A percentile compares a stretch with the other conserved stretches of the same genome.
Evolutionary conservation across 257 asterid species (phyloP).

Genomic region (Penstemon barbatus): DNA sequence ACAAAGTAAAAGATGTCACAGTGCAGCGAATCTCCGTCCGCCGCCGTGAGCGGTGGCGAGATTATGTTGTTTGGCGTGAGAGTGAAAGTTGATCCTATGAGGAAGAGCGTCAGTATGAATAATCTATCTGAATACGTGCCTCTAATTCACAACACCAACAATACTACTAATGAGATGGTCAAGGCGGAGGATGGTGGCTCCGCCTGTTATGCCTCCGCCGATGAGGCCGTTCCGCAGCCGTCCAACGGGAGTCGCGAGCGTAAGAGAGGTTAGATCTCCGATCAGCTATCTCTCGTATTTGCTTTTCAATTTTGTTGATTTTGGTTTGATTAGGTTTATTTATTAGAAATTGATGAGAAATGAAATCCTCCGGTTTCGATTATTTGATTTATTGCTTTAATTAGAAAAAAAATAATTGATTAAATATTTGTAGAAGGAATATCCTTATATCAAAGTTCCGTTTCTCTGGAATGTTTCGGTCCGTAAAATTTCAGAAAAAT

Average conservation of each 20-base stretch:
- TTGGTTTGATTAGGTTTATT: neutral
- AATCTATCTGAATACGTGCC: constrained; percentile 71
- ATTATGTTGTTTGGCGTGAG: constrained; percentile 84
- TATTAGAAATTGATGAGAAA: too few relatives aligned
- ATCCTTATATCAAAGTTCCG: too few relatives aligned
- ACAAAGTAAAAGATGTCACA: constrained; percentile 30
- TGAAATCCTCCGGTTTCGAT: too few relatives aligned
- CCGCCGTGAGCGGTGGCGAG: constrained; percentile 47
- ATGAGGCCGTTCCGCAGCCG: constrained; percentile 57
- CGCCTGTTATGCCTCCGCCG: constrained; percentile 76
- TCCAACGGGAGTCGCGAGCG: constrained; percentile 71
- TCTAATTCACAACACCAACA: constrained; percentile 15
- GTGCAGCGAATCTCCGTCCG: constrained; percentile 39
- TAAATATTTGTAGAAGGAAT: too few relatives aligned
- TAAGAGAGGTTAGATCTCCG: constrained; percentile 76
- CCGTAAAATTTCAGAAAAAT: too few relatives aligned
- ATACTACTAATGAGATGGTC: constrained; percentile 26
- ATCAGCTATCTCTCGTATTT: neutral
- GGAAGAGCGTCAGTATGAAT: constrained; percentile 89
- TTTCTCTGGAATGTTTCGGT: too few relatives aligned
- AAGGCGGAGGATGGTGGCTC: constrained; percentile 36
- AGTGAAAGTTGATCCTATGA: constrained; percentile 77
- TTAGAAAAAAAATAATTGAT: too few relatives aligned
- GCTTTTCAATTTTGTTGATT: neutral
- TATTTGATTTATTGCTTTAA: too few relatives aligned